These are phyloP conservation scores for Fusarium equiseti DNA, from an alignment of 2,329 filamentous ascomycete species.

Conservation along the genomic window DNA sequence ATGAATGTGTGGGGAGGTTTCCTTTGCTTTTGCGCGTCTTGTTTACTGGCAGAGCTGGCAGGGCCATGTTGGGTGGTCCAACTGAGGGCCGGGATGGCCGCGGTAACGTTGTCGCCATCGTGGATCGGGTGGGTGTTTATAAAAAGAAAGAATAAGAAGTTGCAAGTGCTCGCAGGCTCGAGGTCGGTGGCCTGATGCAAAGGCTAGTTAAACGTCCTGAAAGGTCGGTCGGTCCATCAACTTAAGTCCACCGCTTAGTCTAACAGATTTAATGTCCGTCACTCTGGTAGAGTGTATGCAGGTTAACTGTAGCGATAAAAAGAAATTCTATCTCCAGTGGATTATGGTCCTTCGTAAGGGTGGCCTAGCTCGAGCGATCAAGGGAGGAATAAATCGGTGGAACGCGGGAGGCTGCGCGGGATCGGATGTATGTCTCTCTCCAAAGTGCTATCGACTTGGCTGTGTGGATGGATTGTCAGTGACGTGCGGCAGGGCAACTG, in stretches of 20 bases:
- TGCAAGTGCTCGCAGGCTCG: conserved; percentile 36
- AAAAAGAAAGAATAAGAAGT: conserved; percentile 18
- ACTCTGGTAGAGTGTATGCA: conserved; percentile 10
- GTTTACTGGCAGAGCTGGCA: conserved; percentile 79
- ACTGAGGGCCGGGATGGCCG: conserved; percentile 75
- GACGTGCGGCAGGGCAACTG: conserved; percentile 24
- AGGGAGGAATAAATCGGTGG: conserved; percentile 40
- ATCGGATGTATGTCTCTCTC: conserved; percentile 32
- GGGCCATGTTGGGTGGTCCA: conserved; percentile 76
- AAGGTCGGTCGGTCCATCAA: conserved; percentile 49
- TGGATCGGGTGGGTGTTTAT: conserved; percentile 12
- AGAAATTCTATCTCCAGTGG: conserved; percentile 27
- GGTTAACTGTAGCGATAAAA: conserved; percentile 8
- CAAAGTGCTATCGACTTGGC: conserved; percentile 36
- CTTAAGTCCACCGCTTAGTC: conserved; percentile 20
- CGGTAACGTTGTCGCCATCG: conserved; percentile 69
- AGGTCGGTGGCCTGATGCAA: conserved; percentile 38
- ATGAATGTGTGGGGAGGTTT: conserved; percentile 55
- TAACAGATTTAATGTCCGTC: conserved; percentile 20
- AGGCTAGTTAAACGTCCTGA: conserved; percentile 38
- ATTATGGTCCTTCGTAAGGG: conserved; percentile 25
- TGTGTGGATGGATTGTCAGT: conserved; percentile 35
- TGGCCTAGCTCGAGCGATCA: conserved; percentile 32
- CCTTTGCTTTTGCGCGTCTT: conserved; percentile 78
- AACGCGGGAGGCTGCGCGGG: conserved; percentile 37